Evolutionary conservation across 208 protist genomes (phyloP), one percentile per base, ranked within the genome.

Genomic region (Perkinsela sp.): DNA sequence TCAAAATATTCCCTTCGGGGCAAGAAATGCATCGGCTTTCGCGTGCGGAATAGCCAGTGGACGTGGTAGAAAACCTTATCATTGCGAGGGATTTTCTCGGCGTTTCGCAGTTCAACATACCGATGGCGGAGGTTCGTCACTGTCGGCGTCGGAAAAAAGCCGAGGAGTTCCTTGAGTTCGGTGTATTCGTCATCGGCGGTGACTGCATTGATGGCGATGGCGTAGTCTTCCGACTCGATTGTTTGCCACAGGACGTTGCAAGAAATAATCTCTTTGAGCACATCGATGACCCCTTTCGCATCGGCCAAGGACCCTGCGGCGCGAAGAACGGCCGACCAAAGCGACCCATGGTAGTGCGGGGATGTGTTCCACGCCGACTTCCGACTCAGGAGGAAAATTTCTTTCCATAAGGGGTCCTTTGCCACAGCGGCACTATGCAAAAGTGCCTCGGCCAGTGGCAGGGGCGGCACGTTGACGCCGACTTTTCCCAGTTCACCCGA

Each of bases 21-120:
- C 30, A 78, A 85, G 76, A 91, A 91, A 73, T 86, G 82, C 65
- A 79, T 71, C 30, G 86, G 86, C 40, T 77, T 69, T 2, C 86
- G 83, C 28, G 89, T 85, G 71, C 75, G 83, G 29, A 73, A 80
- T 73, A 89, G 83, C 84, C 86, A 91, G 69, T 80, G 84, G 1
- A 91, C 81, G 72, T 91, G 86, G 69, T 91, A 91, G 68, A 84
- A 91, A 78, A 91, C 82, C 28, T 74, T 77, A 68, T 91, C 86
- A 70, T 91, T 91, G 65, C 82, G 74, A 0, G 81, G 79, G 57
- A 91, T 73, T 67, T 86, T 85, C 67, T 76, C 79, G n/a, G 80
- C 79, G 31, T 83, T 69, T 65, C 86, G 81, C 70, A 91, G 75
- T 71, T 86, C 74, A 1, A 77, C 78, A 73, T 91, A 91, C 1